These are phyloP conservation scores for Penicillium brasilianum DNA, from an alignment of 2,329 filamentous ascomycete species.

Conservation along the genomic window DNA sequence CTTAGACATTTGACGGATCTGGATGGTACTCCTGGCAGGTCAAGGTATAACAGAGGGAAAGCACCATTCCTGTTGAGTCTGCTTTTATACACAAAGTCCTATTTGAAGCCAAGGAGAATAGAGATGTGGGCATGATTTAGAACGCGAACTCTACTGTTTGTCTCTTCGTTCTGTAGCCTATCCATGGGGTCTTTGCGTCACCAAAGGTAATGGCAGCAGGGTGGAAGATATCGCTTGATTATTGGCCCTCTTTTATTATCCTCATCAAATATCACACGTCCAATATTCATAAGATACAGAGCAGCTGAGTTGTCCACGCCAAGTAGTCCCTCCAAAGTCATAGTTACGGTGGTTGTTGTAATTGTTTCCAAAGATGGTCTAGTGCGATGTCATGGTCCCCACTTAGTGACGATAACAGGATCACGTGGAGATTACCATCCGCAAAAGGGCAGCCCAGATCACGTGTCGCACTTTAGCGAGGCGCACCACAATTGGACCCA, in stretches of 20 bases:
- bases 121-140: no score
- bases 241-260: neutral
- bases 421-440: constrained; percentile 17
- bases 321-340: no score
- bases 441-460: constrained; percentile 47
- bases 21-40: no score
- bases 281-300: neutral
- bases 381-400: neutral
- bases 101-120: no score
- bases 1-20: neutral
- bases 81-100: no score
- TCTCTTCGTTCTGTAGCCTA: no score
- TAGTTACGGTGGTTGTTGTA: neutral
- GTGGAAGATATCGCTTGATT: no score
- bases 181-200: no score
- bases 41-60: no score
- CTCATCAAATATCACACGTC: neutral
- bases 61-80: no score
- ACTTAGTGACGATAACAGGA: neutral
- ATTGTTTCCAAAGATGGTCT: neutral
- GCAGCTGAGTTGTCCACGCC: neutral
- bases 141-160: no score
- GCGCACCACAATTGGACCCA: constrained; percentile 51
- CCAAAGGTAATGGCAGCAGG: no score
- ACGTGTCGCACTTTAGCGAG: constrained; percentile 54